These are phyloP conservation scores for Trypanosoma scelopori DNA, from an alignment of 208 protist genomes.

Conservation along the genomic window DNA sequence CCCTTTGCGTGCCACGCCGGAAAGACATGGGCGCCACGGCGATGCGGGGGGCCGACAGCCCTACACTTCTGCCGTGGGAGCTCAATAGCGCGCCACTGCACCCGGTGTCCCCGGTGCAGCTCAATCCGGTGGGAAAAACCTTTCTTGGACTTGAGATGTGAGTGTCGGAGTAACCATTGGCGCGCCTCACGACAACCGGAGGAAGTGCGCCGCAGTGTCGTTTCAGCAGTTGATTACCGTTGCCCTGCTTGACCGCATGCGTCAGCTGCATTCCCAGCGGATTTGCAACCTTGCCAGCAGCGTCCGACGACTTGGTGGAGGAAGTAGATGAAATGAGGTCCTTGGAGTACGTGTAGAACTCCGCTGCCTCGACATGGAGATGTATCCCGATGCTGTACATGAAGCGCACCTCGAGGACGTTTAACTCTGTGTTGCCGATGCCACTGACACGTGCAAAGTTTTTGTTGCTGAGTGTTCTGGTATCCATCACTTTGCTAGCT, in stretches of 20 bases:
- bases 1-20: background rate
- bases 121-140: too few species aligned
- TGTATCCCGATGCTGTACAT: slow-evolving; percentile 51
- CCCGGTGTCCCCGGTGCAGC: background rate
- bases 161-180: background rate
- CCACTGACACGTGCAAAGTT: slow-evolving; percentile 69
- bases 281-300: background rate
- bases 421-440: slow-evolving; percentile 62
- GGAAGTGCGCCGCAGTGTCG: background rate
- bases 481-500: slow-evolving; percentile 75
- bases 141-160: background rate
- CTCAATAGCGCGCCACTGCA: background rate
- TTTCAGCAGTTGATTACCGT: background rate
- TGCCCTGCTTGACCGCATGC: background rate
- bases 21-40: background rate
- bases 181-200: background rate
- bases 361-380: slow-evolving; percentile 51
- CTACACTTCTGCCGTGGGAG: background rate
- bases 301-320: background rate
- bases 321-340: slow-evolving; percentile 26
- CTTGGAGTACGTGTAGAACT: slow-evolving; percentile 55
- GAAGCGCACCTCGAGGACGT: slow-evolving; percentile 63
- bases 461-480: slow-evolving; percentile 73
- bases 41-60: background rate
- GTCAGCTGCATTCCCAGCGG: background rate